Percentiles rank a stretch among this genome's conserved stretches.
Conservation (phyloP, 305 asterid genomes). For the Petunia hybrid region DNA sequence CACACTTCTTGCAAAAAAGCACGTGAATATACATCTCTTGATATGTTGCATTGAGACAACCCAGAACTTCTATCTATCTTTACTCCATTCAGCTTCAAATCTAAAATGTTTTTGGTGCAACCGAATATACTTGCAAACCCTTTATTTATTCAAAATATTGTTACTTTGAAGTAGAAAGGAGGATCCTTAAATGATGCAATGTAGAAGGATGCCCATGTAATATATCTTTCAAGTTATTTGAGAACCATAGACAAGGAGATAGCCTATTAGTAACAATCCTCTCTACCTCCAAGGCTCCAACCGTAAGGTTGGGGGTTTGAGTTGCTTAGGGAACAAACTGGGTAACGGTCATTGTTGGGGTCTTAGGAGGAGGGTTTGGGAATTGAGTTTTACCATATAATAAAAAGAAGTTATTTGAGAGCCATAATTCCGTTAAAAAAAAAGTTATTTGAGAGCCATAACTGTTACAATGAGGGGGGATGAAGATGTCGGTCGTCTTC, state of each 20-base stretch:
- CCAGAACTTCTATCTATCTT: neutral
- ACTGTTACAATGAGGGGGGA: too few species aligned
- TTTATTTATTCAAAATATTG: neutral
- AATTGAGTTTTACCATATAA: neutral
- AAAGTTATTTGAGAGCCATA: conserved; percentile 5
- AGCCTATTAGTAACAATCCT: neutral
- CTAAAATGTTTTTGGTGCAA: neutral
- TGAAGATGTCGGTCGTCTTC: too few species aligned
- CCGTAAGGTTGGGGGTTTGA: conserved; percentile 3
- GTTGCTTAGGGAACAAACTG: conserved; percentile 11
- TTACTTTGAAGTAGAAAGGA: conserved; percentile 12
- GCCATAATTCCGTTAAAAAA: too few species aligned
- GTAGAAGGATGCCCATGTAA: neutral
- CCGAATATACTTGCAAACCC: neutral
- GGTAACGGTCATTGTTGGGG: conserved; percentile 12
- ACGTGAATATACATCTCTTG: too few species aligned
- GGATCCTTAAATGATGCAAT: conserved; percentile 20
- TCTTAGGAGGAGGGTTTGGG: neutral
- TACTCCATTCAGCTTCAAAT: neutral
- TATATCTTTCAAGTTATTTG: conserved; percentile 26
- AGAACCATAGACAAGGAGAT: conserved; percentile 14
- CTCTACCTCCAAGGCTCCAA: neutral
- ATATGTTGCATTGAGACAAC: too few species aligned
- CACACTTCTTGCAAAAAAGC: too few species aligned
- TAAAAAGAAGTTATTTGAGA: too few species aligned